These are phyloP conservation scores for Debaryomyces psychrophilus DNA, from an alignment of 1,139 yeast genomes.

Conservation along the genomic window DNA sequence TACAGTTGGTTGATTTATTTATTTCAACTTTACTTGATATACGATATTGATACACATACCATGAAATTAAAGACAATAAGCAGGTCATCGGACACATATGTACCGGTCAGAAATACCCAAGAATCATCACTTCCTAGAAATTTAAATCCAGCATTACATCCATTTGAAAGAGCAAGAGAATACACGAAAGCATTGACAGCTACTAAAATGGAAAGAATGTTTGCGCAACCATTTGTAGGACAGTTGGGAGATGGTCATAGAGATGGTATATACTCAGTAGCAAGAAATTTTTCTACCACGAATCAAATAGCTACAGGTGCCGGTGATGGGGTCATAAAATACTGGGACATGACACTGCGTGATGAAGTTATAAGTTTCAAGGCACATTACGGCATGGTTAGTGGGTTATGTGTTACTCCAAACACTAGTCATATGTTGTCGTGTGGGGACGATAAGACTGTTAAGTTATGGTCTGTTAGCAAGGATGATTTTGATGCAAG, in stretches of 20 bases:
- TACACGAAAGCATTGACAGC: constrained; percentile 94
- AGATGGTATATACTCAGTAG: constrained; percentile 91
- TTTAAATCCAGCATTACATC: constrained; percentile 92
- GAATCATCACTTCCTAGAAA: constrained; percentile 87
- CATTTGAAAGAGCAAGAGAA: constrained; percentile 95
- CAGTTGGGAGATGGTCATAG: constrained; percentile 94
- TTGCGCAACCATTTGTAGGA: constrained; percentile 96
- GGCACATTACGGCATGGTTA: constrained; percentile 90
- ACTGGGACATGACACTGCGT: constrained; percentile 83
- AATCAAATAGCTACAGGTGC: constrained; percentile 87
- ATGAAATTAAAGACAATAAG: constrained; percentile 91
- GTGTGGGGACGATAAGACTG: constrained; percentile 89
- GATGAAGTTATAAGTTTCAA: constrained; percentile 75
- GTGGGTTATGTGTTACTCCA: constrained; percentile 84
- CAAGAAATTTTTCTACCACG: constrained; percentile 71
- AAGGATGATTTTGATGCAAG: constrained; percentile 46
- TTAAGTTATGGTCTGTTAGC: constrained; percentile 76
- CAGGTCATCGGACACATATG: constrained; percentile 86
- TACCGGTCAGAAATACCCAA: constrained; percentile 89
- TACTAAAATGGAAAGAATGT: constrained; percentile 92
- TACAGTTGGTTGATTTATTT: not conserved
- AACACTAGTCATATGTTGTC: constrained; percentile 63
- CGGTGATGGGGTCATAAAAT: constrained; percentile 93
- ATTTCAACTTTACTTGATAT: not conserved
- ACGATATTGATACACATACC: constrained; percentile 4